phyloP scores from a whole-genome alignment of 768 basidiomycete species.

The Dictyophora rubrovolvata region DNA sequence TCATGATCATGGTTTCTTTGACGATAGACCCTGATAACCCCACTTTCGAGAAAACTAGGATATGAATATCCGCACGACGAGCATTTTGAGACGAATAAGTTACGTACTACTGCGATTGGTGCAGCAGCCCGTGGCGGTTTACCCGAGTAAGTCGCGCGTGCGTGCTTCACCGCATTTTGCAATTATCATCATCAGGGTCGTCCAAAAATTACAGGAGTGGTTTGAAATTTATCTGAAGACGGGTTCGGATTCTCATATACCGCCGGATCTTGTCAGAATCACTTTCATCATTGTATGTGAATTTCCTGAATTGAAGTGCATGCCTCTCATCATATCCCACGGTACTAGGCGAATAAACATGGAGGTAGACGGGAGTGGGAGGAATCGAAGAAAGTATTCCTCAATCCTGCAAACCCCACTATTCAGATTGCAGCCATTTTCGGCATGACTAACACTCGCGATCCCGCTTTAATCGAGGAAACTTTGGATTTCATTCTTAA shows the following conservation, averaged over 20 bases:
- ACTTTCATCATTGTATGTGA: conserved; percentile 42
- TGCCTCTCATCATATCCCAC: neutral
- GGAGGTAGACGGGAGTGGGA: conserved; percentile 71
- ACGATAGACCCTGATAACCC: conserved; percentile 37
- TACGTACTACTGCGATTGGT: conserved; percentile 66
- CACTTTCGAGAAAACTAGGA: conserved; percentile 69
- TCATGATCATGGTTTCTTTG: conserved; percentile 10
- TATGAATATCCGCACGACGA: conserved; percentile 65
- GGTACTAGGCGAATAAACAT: conserved; percentile 51
- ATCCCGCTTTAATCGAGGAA: conserved; percentile 46
- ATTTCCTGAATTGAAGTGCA: neutral
- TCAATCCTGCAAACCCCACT: conserved; percentile 65
- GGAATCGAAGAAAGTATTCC: conserved; percentile 55
- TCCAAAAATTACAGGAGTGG: conserved; percentile 58
- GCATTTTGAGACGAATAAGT: conserved; percentile 50
- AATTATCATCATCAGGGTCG: conserved; percentile 39
- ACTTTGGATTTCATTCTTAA: conserved; percentile 51
- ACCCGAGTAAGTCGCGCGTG: conserved; percentile 13
- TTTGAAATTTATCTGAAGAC: conserved; percentile 64
- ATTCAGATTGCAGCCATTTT: conserved; percentile 64
- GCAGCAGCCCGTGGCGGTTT: conserved; percentile 42
- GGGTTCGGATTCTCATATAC: conserved; percentile 68
- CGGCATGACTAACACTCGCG: conserved; percentile 53
- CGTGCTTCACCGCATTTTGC: neutral
- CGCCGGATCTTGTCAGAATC: conserved; percentile 60